Evolutionary conservation across 495 filamentous ascomycete genomes (phyloP), one percentile per base, ranked within the genome.

Genomic region (Penicillium bialowiezense): DNA sequence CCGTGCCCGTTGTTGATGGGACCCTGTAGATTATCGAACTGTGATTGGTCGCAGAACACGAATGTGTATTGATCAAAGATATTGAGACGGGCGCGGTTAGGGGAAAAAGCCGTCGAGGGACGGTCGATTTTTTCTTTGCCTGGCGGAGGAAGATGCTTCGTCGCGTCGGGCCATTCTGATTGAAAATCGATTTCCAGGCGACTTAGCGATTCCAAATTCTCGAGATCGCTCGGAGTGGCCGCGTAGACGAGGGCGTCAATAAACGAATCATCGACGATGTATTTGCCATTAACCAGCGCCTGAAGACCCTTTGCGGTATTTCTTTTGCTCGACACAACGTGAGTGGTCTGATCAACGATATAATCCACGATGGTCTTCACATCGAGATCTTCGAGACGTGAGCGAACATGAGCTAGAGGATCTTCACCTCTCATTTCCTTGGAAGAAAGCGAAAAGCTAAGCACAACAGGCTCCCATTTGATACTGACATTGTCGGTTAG

Each of bases 1-100:
- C 93, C 93, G 50, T 84, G 81, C 0, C 89, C 93, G 48, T 84
- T 82, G 2, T 80, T 86, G 42, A 98, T 88, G 0, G 85, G 79
- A 0, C 79, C 77, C 15, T 86, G 72, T 2, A 98, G 69, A 56
- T 78, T 88, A 2, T 91, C 82, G 60, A 84, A 91, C 58, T 97
- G 95, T n/a, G 67, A 68, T 33, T 76, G 60, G 45, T 92, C 84
- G 26, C 89, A 87, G 51, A 97, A 96, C 15, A 98, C 74, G 60
- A 97, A 96, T 0, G 84, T 91, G 48, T 89, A 93, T 15, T 87
- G 89, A 21, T 89, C 82, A 52, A 98, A 97, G 7, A 98, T 69
- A 34, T 84, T 83, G 12, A 74, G 64, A 14, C 93, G 77, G 5
- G 68, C 61, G 0, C 77, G 62, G 44, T 91, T 78, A 0, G 93